phyloP scores from a whole-genome alignment of 305 asterid genomes.

The Rubia occidens region DNA sequence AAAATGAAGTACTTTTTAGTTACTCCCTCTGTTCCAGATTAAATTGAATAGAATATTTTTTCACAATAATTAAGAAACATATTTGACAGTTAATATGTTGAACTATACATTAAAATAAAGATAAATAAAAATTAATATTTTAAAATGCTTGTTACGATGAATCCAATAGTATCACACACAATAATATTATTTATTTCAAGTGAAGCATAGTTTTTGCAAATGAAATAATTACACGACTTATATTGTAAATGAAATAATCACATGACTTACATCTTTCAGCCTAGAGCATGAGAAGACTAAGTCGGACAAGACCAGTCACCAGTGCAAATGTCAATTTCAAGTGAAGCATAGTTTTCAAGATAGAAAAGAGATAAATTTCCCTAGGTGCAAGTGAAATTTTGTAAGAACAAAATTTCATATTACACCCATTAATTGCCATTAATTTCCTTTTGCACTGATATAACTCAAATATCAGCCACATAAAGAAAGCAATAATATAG shows the following conservation, averaged over 20 bases:
- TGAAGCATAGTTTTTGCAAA: no score
- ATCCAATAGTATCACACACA: no score
- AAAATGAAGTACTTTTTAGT: no score
- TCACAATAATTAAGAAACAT: no score
- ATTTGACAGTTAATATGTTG: no score
- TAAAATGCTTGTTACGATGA: no score
- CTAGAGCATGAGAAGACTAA: neutral
- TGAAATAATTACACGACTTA: neutral
- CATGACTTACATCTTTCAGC: neutral
- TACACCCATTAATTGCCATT: neutral
- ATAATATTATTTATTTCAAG: no score
- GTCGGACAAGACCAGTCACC: neutral
- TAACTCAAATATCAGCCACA: neutral
- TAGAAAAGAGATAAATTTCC: neutral
- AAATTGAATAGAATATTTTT: no score
- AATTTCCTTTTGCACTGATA: neutral
- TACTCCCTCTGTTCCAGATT: no score
- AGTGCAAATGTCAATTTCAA: neutral
- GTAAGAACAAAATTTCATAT: neutral
- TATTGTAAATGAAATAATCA: neutral
- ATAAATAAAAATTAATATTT: no score
- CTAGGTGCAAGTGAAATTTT: neutral
- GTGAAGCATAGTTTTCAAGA: neutral
- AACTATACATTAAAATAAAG: no score
- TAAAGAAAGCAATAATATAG: neutral